phyloP scores from a whole-genome alignment of 495 filamentous ascomycete species.

The Clavariopsis aquatica region DNA sequence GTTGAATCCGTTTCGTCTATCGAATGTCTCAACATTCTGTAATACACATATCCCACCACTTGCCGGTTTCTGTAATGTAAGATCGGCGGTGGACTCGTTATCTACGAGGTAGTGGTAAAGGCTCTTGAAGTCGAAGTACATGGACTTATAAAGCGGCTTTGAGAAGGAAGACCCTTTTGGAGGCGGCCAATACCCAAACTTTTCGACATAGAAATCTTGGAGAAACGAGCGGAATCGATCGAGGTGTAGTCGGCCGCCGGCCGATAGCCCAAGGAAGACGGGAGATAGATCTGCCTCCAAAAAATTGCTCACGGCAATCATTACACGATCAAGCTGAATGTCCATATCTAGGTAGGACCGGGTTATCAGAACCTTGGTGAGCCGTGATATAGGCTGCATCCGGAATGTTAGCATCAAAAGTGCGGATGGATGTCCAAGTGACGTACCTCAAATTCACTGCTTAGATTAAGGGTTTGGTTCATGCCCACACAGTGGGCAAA shows the following conservation, averaged over 20 bases:
- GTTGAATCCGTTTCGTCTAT: conserved; percentile 54
- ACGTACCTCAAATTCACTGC: conserved; percentile 53
- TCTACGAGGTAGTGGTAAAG: conserved; percentile 67
- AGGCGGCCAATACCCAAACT: conserved; percentile 68
- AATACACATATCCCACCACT: conserved; percentile 62
- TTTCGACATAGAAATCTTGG: conserved; percentile 58
- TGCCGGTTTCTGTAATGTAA: conserved; percentile 41
- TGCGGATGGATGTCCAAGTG: too few relatives aligned
- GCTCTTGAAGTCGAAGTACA: conserved; percentile 63
- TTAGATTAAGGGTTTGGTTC: conserved; percentile 55
- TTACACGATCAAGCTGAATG: conserved; percentile 53
- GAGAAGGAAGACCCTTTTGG: conserved; percentile 49
- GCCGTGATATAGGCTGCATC: conserved; percentile 52
- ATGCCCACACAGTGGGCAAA: conserved; percentile 70
- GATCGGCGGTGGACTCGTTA: conserved; percentile 46
- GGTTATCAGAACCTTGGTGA: conserved; percentile 60
- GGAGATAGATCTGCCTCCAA: conserved; percentile 62
- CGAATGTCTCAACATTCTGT: conserved; percentile 61
- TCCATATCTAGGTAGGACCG: conserved; percentile 65
- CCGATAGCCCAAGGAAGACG: conserved; percentile 55
- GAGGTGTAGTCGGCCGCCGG: conserved; percentile 57
- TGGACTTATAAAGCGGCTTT: conserved; percentile 53
- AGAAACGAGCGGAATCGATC: conserved; percentile 65
- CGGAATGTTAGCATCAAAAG: neutral
- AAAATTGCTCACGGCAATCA: conserved; percentile 56